A percentile compares a stretch with the other conserved stretches of the same genome.
Conservation (phyloP, 495 filamentous ascomycete species). For the Aspergillus campestris region DNA sequence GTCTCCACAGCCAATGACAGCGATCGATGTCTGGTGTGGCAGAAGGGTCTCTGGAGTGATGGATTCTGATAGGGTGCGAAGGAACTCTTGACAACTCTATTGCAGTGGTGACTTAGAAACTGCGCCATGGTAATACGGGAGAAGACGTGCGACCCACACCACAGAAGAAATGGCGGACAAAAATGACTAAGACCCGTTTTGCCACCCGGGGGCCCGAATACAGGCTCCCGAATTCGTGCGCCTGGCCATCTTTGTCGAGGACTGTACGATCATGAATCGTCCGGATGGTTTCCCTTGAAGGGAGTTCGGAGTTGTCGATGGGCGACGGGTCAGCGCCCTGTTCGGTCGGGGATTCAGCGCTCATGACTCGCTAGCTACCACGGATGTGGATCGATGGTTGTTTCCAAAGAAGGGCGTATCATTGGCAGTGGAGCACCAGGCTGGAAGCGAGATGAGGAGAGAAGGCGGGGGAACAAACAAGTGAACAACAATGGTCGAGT, state of each 20-base stretch:
- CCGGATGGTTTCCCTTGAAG: slow-evolving; percentile 35
- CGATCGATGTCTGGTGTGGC: slow-evolving; percentile 52
- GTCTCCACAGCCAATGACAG: slow-evolving; percentile 72
- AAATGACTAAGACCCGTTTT: slow-evolving; percentile 61
- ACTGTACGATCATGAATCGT: slow-evolving; percentile 51
- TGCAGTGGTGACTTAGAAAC: slow-evolving; percentile 7
- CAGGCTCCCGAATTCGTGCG: slow-evolving; percentile 57
- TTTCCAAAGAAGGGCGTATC: no score
- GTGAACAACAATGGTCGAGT: no score
- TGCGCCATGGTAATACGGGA: neutral
- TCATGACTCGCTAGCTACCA: slow-evolving; percentile 1
- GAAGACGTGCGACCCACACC: slow-evolving; percentile 48
- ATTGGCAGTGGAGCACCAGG: no score
- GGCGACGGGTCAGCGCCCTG: neutral
- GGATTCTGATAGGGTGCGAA: slow-evolving; percentile 52
- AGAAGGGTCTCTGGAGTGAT: slow-evolving; percentile 48
- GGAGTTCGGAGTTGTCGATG: slow-evolving; percentile 32
- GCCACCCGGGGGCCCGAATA: slow-evolving; percentile 49
- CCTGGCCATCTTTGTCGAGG: slow-evolving; percentile 54
- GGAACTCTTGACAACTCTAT: slow-evolving; percentile 58
- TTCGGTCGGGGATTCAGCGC: neutral
- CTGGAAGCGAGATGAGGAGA: no score
- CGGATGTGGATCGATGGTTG: slow-evolving; percentile 50
- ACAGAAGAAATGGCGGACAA: slow-evolving; percentile 87
- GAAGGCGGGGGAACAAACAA: no score